These are phyloP conservation scores for Sistotremastrum niveocremeum DNA, from an alignment of 768 basidiomycete species.

Conservation along the genomic window DNA sequence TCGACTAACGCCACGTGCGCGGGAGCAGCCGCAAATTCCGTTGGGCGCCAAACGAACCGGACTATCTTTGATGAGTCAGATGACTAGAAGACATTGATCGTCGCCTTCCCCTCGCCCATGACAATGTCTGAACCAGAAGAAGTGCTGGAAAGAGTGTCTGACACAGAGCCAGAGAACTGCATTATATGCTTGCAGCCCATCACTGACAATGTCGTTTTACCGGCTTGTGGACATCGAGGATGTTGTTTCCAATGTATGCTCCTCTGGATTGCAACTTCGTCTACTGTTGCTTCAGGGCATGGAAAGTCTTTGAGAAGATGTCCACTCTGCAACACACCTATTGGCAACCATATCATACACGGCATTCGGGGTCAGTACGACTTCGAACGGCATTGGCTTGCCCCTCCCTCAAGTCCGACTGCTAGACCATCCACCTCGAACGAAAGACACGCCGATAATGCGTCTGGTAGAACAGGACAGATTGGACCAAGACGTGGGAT, in stretches of 20 bases:
- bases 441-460: slow-evolving; percentile 18
- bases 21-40: too few relatives aligned
- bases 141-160: too few relatives aligned
- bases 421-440: slow-evolving; percentile 17
- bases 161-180: slow-evolving; percentile 36
- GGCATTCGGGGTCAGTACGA: slow-evolving; percentile 64
- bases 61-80: too few relatives aligned
- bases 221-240: slow-evolving; percentile 71
- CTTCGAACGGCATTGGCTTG: slow-evolving; percentile 68
- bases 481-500: slow-evolving; percentile 33
- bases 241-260: slow-evolving; percentile 89
- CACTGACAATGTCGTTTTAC: slow-evolving; percentile 67
- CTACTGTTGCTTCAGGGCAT: not conserved
- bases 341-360: slow-evolving; percentile 69
- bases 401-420: slow-evolving; percentile 39
- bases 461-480: slow-evolving; percentile 25
- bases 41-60: too few relatives aligned
- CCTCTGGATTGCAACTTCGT: slow-evolving; percentile 38
- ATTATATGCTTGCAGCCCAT: slow-evolving; percentile 77
- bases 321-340: slow-evolving; percentile 55
- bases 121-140: too few relatives aligned
- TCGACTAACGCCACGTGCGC: too few relatives aligned
- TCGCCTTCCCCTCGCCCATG: too few relatives aligned
- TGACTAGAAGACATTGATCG: too few relatives aligned
- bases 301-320: slow-evolving; percentile 44